These are phyloP conservation scores for Fusarium hostae DNA, from an alignment of 2,329 filamentous ascomycete species.

Conservation along the genomic window DNA sequence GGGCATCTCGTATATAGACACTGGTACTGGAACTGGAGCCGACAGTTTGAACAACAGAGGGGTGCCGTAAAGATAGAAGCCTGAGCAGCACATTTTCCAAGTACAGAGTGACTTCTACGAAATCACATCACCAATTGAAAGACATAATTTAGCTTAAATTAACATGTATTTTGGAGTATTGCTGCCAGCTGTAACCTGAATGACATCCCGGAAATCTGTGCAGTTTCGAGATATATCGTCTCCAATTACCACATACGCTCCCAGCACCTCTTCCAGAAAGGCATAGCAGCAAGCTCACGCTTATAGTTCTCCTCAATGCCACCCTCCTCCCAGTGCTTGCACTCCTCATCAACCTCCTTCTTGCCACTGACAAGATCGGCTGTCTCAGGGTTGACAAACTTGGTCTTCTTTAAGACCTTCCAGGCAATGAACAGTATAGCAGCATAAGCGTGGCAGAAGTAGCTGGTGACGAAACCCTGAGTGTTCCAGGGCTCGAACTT, in stretches of 20 bases:
- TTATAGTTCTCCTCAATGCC: slow-evolving; percentile 59
- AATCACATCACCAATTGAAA: background rate
- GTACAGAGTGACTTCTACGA: background rate
- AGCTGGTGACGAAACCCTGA: slow-evolving; percentile 62
- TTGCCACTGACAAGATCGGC: slow-evolving; percentile 61
- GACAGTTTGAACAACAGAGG: background rate
- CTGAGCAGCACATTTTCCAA: background rate
- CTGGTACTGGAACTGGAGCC: no score
- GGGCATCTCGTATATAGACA: background rate
- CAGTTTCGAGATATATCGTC: background rate
- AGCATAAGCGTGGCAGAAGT: slow-evolving; percentile 65
- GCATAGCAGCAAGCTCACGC: slow-evolving; percentile 50
- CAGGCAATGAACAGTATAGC: slow-evolving; percentile 63
- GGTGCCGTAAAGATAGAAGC: background rate
- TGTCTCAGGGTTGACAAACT: slow-evolving; percentile 44
- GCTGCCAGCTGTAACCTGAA: background rate
- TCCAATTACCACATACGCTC: slow-evolving; percentile 52
- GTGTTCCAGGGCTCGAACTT: slow-evolving; percentile 62
- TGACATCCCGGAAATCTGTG: background rate
- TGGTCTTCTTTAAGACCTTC: slow-evolving; percentile 60
- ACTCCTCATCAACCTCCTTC: slow-evolving; percentile 71
- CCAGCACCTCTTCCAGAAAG: slow-evolving; percentile 51
- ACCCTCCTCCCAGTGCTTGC: slow-evolving; percentile 56
- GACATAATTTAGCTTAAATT: background rate
- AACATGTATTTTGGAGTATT: slow-evolving; percentile 6